These are phyloP conservation scores for Rhododendron simsii DNA, from an alignment of 148 eudicot species.

Conservation along the genomic window DNA sequence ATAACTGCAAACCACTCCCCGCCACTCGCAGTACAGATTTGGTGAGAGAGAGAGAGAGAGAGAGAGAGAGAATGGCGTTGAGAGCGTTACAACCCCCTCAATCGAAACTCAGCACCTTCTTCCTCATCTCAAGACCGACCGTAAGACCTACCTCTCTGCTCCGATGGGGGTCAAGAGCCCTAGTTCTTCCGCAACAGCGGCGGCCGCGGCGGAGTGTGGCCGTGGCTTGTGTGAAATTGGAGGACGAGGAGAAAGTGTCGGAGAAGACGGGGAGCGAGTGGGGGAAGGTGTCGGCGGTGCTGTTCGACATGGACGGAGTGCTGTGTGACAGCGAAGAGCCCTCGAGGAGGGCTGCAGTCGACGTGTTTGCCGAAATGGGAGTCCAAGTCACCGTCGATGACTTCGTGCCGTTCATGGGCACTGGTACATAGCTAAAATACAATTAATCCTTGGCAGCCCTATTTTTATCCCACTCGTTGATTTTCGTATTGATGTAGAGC, in stretches of 20 bases:
- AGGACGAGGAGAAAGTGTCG: slow-evolving; percentile 26
- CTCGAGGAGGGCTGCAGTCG: slow-evolving; percentile 80
- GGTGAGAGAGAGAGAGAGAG: slow-evolving; percentile 4
- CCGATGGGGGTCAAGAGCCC: slow-evolving; percentile 17
- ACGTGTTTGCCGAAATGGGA: slow-evolving; percentile 84
- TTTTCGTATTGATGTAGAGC: background rate
- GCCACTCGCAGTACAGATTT: slow-evolving; percentile 18
- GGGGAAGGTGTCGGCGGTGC: slow-evolving; percentile 91
- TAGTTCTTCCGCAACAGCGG: background rate
- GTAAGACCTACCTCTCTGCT: background rate
- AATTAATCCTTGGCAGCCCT: background rate
- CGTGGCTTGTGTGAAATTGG: slow-evolving; percentile 44
- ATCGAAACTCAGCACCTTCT: slow-evolving; percentile 16
- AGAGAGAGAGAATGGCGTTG: slow-evolving; percentile 33
- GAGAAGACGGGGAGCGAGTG: slow-evolving; percentile 31
- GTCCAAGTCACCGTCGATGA: slow-evolving; percentile 73
- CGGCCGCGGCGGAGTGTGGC: slow-evolving; percentile 6
- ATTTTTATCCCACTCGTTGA: background rate
- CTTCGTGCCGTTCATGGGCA: slow-evolving; percentile 95
- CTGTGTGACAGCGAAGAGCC: slow-evolving; percentile 88
- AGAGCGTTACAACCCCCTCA: slow-evolving; percentile 15
- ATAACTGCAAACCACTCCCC: slow-evolving; percentile 17
- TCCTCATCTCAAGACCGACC: slow-evolving; percentile 16
- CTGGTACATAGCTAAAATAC: slow-evolving; percentile 42
- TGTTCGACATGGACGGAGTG: slow-evolving; percentile 98